phyloP scores from a whole-genome alignment of 1,139 yeast species.

The Meyerozyma sp. region DNA sequence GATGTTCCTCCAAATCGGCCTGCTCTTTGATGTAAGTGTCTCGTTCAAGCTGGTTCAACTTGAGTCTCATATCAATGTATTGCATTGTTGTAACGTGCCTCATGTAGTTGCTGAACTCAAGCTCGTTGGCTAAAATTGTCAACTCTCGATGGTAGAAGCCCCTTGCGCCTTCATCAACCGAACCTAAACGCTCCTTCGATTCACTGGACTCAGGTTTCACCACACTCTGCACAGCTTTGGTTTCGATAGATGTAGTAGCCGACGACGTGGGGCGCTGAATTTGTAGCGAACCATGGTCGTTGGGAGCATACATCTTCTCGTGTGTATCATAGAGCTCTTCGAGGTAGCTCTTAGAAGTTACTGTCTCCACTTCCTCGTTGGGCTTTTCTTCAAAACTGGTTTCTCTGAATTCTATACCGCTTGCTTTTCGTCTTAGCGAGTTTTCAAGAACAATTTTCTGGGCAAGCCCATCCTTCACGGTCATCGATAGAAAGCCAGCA shows the following conservation, averaged over 20 bases:
- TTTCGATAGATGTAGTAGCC: constrained; percentile 21
- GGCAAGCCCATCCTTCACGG: background rate
- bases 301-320: constrained; percentile 23
- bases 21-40: constrained; percentile 2
- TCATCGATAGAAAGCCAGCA: constrained; percentile 1
- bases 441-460: background rate
- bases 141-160: constrained; percentile 56
- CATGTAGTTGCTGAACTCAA: constrained; percentile 55
- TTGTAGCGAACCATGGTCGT: constrained; percentile 5
- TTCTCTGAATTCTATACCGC: background rate
- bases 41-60: constrained; percentile 5
- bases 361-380: constrained; percentile 1
- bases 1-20: background rate
- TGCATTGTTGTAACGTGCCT: constrained; percentile 47
- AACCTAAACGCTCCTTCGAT: background rate
- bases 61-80: constrained; percentile 30
- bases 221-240: constrained; percentile 15
- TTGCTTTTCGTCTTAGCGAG: background rate
- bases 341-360: constrained; percentile 15
- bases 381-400: background rate
- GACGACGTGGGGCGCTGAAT: constrained; percentile 16
- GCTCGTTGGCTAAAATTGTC: constrained; percentile 53
- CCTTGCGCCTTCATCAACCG: constrained; percentile 13
- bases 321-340: constrained; percentile 27
- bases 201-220: background rate